Evolutionary conservation across 495 filamentous ascomycete species (phyloP).

Genomic region (Rhypophila decipiens): DNA sequence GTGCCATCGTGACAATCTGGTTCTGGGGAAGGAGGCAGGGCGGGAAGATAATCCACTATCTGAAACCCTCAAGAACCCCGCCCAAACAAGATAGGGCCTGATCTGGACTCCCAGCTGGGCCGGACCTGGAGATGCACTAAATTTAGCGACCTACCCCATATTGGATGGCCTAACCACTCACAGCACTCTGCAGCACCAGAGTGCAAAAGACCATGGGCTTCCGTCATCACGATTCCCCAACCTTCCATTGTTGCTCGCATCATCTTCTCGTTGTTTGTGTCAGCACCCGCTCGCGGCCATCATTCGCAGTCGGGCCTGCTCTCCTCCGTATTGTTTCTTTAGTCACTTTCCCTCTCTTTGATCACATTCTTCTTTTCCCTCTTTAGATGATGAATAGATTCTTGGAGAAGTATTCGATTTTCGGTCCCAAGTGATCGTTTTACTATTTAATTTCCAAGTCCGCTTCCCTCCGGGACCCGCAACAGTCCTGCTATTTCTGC

Average conservation of each 20-base stretch:
- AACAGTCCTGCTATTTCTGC: not conserved
- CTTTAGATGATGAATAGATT: not conserved
- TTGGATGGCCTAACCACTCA: not conserved
- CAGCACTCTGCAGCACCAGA: not conserved
- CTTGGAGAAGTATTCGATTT: too few relatives aligned
- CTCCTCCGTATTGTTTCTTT: not conserved
- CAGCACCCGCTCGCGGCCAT: conserved; percentile 8
- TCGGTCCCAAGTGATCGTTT: too few relatives aligned
- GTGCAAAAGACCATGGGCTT: conserved; percentile 5
- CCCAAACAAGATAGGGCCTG: too few relatives aligned
- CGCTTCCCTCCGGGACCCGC: not conserved
- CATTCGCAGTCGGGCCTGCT: not conserved
- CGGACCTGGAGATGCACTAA: not conserved
- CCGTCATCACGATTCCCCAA: conserved; percentile 25
- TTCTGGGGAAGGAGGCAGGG: too few relatives aligned
- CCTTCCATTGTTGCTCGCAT: conserved; percentile 21
- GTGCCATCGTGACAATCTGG: too few relatives aligned
- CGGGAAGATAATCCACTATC: too few relatives aligned
- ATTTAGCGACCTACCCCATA: not conserved
- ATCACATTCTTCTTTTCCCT: too few relatives aligned
- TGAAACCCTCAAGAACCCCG: too few relatives aligned
- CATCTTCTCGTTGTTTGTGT: conserved; percentile 15
- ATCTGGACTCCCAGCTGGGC: too few relatives aligned
- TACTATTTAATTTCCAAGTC: too few relatives aligned
- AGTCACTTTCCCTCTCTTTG: not conserved